Evolutionary conservation across 306 rosid genomes (phyloP).

Genomic region (Glycine soja): DNA sequence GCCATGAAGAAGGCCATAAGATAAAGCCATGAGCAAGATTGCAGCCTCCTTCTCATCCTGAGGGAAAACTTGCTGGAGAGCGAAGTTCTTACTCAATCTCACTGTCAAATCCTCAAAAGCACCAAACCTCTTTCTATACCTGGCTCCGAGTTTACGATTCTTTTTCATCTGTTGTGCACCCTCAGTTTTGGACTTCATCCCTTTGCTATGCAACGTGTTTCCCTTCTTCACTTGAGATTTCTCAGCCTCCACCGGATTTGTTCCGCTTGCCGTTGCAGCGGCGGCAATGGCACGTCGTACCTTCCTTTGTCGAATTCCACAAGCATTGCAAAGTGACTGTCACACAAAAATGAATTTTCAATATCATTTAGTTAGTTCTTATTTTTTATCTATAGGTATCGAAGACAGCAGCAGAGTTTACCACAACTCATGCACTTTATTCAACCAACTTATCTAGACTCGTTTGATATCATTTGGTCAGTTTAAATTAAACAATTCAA

Average conservation of each 20-base stretch:
- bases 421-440: too few relatives aligned
- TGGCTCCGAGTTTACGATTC: constrained; percentile 49
- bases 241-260: constrained; percentile 23
- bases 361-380: background rate
- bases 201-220: constrained; percentile 47
- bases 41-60: constrained; percentile 94
- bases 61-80: constrained; percentile 73
- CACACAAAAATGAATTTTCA: constrained; percentile 12
- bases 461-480: too few relatives aligned
- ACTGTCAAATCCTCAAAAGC: constrained; percentile 62
- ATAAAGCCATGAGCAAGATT: constrained; percentile 85
- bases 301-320: constrained; percentile 95
- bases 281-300: constrained; percentile 72
- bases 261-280: constrained; percentile 56
- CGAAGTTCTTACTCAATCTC: constrained; percentile 58
- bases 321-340: constrained; percentile 89
- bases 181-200: constrained; percentile 41
- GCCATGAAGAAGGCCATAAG: constrained; percentile 79
- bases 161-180: constrained; percentile 53
- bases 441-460: too few relatives aligned
- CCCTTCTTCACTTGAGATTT: constrained; percentile 44
- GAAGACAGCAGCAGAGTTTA: too few relatives aligned
- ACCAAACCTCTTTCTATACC: constrained; percentile 49
- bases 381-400: too few relatives aligned
- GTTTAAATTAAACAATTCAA: background rate